Percentiles rank a stretch among this genome's conserved stretches.
Evolutionary conservation across 2,329 filamentous ascomycete genomes (phyloP).

Genomic region (Exophiala sp.): DNA sequence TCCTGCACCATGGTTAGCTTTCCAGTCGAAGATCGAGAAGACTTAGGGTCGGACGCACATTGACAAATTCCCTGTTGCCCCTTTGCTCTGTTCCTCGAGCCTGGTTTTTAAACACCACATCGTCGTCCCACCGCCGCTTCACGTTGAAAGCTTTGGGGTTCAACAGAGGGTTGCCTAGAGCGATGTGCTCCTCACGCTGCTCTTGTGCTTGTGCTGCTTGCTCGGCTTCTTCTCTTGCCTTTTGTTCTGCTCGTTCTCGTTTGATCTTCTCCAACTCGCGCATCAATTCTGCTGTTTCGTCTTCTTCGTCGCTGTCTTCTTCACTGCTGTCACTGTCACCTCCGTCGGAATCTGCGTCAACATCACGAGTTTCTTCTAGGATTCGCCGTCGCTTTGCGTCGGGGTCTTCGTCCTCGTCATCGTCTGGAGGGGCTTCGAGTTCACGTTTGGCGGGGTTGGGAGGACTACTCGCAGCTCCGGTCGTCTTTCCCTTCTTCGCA

Average conservation of each 20-base stretch:
- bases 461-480: slow-evolving; percentile 30
- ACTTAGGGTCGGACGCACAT: slow-evolving; percentile 56
- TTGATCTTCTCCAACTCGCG: slow-evolving; percentile 93
- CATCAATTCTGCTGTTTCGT: slow-evolving; percentile 84
- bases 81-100: slow-evolving; percentile 90
- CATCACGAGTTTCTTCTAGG: slow-evolving; percentile 79
- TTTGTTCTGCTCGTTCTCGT: slow-evolving; percentile 74
- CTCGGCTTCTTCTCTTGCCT: slow-evolving; percentile 77
- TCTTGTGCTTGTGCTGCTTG: slow-evolving; percentile 77
- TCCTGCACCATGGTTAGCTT: slow-evolving; percentile 53
- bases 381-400: slow-evolving; percentile 82
- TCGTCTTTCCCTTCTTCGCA: slow-evolving; percentile 63
- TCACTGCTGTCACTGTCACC: slow-evolving; percentile 60
- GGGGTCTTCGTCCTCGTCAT: slow-evolving; percentile 60
- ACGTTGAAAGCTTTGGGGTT: slow-evolving; percentile 86
- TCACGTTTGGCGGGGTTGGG: slow-evolving; percentile 58
- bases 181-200: slow-evolving; percentile 80
- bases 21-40: neutral
- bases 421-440: slow-evolving; percentile 51
- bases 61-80: slow-evolving; percentile 92
- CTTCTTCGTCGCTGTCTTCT: slow-evolving; percentile 68
- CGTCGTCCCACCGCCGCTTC: slow-evolving; percentile 88
- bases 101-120: slow-evolving; percentile 99
- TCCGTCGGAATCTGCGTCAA: slow-evolving; percentile 72
- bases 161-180: slow-evolving; percentile 84